Evolutionary conservation across 768 basidiomycete genomes (phyloP).

Genomic region (Collybiopsis confluens): DNA sequence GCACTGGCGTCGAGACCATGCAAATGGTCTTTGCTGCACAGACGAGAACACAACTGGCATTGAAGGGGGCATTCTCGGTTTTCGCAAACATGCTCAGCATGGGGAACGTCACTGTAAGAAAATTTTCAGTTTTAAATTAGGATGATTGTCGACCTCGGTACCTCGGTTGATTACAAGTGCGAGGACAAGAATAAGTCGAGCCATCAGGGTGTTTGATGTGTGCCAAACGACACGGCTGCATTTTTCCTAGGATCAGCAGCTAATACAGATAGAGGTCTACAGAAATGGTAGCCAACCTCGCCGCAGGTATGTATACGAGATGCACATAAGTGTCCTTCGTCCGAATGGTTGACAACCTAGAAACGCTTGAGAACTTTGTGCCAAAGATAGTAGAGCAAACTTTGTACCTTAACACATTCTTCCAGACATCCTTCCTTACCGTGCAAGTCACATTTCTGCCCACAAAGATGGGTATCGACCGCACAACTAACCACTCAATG

Average conservation of each 20-base stretch:
- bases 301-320: conserved; percentile 54
- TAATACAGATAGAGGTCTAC: no score
- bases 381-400: not conserved
- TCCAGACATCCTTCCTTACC: conserved; percentile 48
- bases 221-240: conserved; percentile 39
- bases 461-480: conserved; percentile 49
- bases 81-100: conserved; percentile 47
- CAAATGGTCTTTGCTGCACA: conserved; percentile 49
- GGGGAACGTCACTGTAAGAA: conserved; percentile 35
- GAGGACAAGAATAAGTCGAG: conserved; percentile 34
- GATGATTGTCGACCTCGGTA: conserved; percentile 17
- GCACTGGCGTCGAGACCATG: conserved; percentile 39
- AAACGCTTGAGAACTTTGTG: not conserved
- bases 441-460: conserved; percentile 40
- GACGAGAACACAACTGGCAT: conserved; percentile 52
- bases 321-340: conserved; percentile 49
- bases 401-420: conserved; percentile 52
- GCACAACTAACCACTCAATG: conserved; percentile 40
- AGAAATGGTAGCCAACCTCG: conserved; percentile 27
- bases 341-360: conserved; percentile 44
- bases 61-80: conserved; percentile 46
- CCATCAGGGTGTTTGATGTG: conserved; percentile 24
- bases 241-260: no score
- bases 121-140: no score
- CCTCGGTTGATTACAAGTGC: conserved; percentile 40